Percentiles rank a stretch among this genome's conserved stretches.
Conservation (phyloP, 1,284 basidiomycete genomes). For the Tilletia caries region DNA sequence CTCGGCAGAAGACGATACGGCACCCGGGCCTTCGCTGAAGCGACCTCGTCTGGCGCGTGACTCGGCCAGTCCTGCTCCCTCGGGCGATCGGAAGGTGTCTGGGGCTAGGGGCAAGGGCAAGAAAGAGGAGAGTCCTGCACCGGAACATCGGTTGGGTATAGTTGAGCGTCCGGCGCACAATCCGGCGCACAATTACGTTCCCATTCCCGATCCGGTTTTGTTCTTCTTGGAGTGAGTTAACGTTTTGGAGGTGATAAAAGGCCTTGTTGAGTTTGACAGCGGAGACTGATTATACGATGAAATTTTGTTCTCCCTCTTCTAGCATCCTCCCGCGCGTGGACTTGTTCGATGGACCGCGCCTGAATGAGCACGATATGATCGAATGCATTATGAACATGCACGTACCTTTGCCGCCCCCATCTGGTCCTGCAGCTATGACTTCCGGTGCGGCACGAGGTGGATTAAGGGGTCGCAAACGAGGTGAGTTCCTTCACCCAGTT, state of each 20-base stretch:
- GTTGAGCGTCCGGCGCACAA: neutral
- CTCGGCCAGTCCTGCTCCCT: slow-evolving; percentile 52
- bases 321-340: slow-evolving; percentile 29
- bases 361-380: slow-evolving; percentile 37
- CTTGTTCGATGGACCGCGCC: slow-evolving; percentile 34
- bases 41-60: slow-evolving; percentile 57
- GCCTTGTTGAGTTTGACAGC: neutral
- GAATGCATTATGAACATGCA: slow-evolving; percentile 36
- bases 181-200: slow-evolving; percentile 17
- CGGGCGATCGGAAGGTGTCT: slow-evolving; percentile 19
- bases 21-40: slow-evolving; percentile 30
- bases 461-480: neutral
- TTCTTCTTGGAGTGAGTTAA: slow-evolving; percentile 30
- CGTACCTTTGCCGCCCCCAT: slow-evolving; percentile 20
- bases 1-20: slow-evolving; percentile 20
- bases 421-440: neutral
- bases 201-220: slow-evolving; percentile 33
- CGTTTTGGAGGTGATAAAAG: neutral
- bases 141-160: slow-evolving; percentile 17
- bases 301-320: neutral
- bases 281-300: too few relatives aligned
- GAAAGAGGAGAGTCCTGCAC: neutral
- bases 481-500: neutral
- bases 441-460: neutral
- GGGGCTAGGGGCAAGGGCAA: slow-evolving; percentile 12